Evolutionary conservation across 1,284 basidiomycete genomes (phyloP), one percentile per base, ranked within the genome.

Genomic region (Volvariella volvacea): DNA sequence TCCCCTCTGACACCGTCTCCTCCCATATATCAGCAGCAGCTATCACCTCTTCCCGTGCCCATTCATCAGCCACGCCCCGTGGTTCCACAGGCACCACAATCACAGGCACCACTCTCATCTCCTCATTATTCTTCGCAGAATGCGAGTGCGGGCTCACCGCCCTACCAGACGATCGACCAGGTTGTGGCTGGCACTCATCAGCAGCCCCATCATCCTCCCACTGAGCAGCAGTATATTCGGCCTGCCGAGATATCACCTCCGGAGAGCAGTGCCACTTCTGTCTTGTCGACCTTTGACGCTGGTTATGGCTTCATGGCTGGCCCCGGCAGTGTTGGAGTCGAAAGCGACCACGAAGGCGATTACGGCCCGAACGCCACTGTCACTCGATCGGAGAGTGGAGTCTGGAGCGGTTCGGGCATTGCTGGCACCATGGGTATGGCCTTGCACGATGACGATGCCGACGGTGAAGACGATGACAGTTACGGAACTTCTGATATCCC

Each of bases 111-210:
- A 44, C 37, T 31, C 43, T 39, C 25, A 50, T 54, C 22, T 50
- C 51, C n/a, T 7, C 34, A 36, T 20, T 16, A 20, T n/a, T n/a
- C n/a, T 36, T 8, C 19, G 19, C 34, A 36, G n/a, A 36, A 36
- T 36, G 7, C 4, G 7, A 36, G 34, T 43, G 51, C 56, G n/a
- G 49, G 52, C 21, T 53, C 54, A 31, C 53, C 43, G 32, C 25
- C 38, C 40, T 15, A 46, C 39, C 20, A 47, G 47, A 39, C 30
- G 22, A 32, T 46, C 42, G 45, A 43, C 34, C 40, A 52, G 36
- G 25, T 41, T 36, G 44, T 42, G 30, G 47, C 42, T 9, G 17
- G 39, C 20, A 17, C 43, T 15, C 34, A 36, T n/a, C 34, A 36
- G n/a, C 34, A 38, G 21, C 43, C 19, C 43, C 33, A 37, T 45